Evolutionary conservation across 2,329 filamentous ascomycete species (phyloP).

Genomic region (Fusarium sp.): DNA sequence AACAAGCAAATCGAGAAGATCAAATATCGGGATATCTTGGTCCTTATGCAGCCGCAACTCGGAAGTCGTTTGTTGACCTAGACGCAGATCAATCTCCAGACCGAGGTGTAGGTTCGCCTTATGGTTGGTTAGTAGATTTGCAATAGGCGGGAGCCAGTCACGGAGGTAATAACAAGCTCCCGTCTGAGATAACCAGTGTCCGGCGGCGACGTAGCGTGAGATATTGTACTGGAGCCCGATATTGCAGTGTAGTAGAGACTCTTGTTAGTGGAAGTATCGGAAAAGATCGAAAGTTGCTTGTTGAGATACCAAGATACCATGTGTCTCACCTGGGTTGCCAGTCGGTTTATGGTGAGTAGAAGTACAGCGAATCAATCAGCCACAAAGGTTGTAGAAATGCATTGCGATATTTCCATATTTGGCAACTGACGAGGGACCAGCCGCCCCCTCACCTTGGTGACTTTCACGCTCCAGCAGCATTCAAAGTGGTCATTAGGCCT

Average conservation of each 20-base stretch:
- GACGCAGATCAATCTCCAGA: conserved; percentile 36
- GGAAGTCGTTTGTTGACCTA: conserved; percentile 20
- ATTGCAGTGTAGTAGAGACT: conserved; percentile 1
- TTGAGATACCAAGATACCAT: neutral
- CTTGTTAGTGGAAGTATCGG: conserved; percentile 3
- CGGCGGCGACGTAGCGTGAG: neutral
- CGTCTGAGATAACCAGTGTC: conserved; percentile 3
- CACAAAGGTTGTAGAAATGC: conserved; percentile 6
- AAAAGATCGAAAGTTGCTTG: conserved; percentile 5
- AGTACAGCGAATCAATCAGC: conserved; percentile 4
- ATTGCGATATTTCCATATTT: conserved; percentile 13
- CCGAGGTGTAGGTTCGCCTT: conserved; percentile 26
- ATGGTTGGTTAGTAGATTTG: conserved; percentile 20
- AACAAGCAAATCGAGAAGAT: conserved; percentile 6
- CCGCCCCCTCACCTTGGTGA: conserved; percentile 20
- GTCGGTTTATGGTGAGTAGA: neutral
- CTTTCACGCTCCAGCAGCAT: neutral
- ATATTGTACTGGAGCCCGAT: conserved; percentile 8
- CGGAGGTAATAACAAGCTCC: conserved; percentile 3
- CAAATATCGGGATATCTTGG: conserved; percentile 21
- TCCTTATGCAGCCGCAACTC: conserved; percentile 38
- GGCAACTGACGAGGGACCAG: conserved; percentile 10
- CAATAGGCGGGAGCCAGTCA: conserved; percentile 8
- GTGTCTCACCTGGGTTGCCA: conserved; percentile 2
- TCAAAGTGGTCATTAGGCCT: neutral